Base-by-base conservation (phyloP, 2,329 filamentous ascomycete species). In the Colletotrichum theobromicola region DNA sequence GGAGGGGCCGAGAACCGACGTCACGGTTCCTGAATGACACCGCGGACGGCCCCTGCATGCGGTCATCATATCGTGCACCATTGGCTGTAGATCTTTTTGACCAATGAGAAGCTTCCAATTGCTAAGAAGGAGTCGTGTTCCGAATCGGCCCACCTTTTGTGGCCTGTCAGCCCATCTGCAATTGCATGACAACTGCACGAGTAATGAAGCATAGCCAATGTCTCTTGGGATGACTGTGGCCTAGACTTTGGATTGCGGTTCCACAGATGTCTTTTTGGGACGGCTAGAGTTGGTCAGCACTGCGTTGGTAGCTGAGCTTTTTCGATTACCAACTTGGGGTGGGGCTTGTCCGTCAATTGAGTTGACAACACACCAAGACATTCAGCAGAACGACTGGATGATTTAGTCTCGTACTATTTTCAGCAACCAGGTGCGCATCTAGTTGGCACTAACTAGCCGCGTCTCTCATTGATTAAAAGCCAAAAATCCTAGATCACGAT, bases 1-100 rank as follows among this genome's bases (percentile, higher is more conserved):
- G 34, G 68, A 74, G 72, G 37, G 68, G 68, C 68, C 68, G 46
- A 65, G 30, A 67, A 66, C 72, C 68, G 62, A 74, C 72, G 72
- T 74, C 72, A 74, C 68, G 68, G 72, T 67, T 50, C 62, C 55
- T 72, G 62, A 21, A 32, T 46, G 24, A n/a, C 68, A 30, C n/a
- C 26, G 32, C 55, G 7, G 62, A 35, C 30, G 18, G 30, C 58
- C 68, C 68, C 55, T 72, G 72, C 35, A 12, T 28, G 26, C 30
- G 62, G 72, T 74, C 68, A 74, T 74, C 72, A 71, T 12, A 7
- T n/a, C 15, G 13, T 6, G 1, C 26, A 3, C 10, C 7, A 74
- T 74, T 74, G 72, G 72, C 42, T 37, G 28, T 26, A 74, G 72
- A 74, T 74, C 68, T 72, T 61, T 30, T 2, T 0, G 5, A 2